These are phyloP conservation scores for Linaria vulgaris DNA, from an alignment of 257 asterid species.

Conservation along the genomic window DNA sequence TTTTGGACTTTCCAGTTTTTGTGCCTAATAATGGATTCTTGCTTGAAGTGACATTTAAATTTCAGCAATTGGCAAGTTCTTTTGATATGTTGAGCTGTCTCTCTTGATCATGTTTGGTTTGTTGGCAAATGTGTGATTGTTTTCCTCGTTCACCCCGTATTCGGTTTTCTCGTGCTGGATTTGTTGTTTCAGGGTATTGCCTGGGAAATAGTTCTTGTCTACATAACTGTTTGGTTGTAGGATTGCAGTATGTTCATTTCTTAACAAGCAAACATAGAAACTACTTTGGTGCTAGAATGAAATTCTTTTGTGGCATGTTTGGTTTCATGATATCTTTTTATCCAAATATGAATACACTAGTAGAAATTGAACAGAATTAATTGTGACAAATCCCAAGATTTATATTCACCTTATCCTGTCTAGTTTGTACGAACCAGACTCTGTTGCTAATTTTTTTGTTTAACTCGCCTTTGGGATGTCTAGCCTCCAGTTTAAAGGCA, in stretches of 20 bases:
- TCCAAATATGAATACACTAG: background rate
- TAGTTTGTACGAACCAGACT: background rate
- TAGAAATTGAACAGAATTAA: no score
- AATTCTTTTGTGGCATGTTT: background rate
- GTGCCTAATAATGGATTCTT: slow-evolving; percentile 12
- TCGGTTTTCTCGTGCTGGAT: slow-evolving; percentile 13
- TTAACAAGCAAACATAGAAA: slow-evolving; percentile 17
- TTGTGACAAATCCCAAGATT: background rate
- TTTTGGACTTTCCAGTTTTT: slow-evolving; percentile 1
- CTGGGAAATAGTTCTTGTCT: slow-evolving; percentile 3
- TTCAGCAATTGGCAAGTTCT: slow-evolving; percentile 3
- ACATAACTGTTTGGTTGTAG: no score
- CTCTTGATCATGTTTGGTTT: slow-evolving; percentile 10
- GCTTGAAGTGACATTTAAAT: slow-evolving; percentile 19
- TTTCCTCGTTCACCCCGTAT: slow-evolving; percentile 14
- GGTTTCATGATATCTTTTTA: background rate
- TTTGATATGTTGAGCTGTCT: background rate
- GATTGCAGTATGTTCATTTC: no score
- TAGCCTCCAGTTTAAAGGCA: slow-evolving; percentile 9
- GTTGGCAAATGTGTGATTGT: slow-evolving; percentile 11
- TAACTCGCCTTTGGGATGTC: slow-evolving; percentile 11
- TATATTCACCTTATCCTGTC: background rate
- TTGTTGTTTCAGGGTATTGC: background rate
- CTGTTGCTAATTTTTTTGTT: slow-evolving; percentile 8
- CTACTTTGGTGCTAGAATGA: background rate